phyloP scores from a whole-genome alignment of 2,329 filamentous ascomycete genomes.

The Colletotrichum shisoi region DNA sequence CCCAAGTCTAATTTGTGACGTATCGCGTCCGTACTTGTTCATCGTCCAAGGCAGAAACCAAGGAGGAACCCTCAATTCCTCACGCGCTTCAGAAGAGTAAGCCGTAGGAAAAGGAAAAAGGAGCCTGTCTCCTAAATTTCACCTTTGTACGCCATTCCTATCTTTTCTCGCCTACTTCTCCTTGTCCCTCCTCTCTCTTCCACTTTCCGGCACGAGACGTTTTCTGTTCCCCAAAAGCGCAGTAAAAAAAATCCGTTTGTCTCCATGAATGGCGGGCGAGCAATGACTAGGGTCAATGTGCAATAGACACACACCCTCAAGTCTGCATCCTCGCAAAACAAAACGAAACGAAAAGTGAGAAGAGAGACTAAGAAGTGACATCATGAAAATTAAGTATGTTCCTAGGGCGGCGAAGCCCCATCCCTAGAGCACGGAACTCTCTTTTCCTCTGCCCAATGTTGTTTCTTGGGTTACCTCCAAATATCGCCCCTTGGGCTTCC shows the following conservation, averaged over 20 bases:
- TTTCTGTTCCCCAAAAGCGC: constrained; percentile 18
- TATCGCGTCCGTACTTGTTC: constrained; percentile 38
- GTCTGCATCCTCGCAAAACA: constrained; percentile 21
- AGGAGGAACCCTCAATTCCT: constrained; percentile 25
- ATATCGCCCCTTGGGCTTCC: constrained; percentile 17
- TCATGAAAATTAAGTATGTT: constrained; percentile 40
- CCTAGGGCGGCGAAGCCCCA: constrained; percentile 32
- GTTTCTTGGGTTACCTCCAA: constrained; percentile 23
- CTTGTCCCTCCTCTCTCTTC: constrained; percentile 11
- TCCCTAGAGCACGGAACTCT: constrained; percentile 25
- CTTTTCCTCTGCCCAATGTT: constrained; percentile 30
- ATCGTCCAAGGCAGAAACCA: constrained; percentile 38
- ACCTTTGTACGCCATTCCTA: constrained; percentile 29
- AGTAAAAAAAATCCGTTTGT: not conserved
- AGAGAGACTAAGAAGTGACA: constrained; percentile 30
- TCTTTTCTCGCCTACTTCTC: constrained; percentile 10
- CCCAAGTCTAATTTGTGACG: constrained; percentile 34
- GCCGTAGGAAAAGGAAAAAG: constrained; percentile 22
- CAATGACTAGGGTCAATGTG: not conserved
- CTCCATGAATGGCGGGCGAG: constrained; percentile 15
- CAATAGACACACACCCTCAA: constrained; percentile 1
- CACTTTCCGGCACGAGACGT: constrained; percentile 17
- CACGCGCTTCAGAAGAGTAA: constrained; percentile 6
- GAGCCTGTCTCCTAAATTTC: constrained; percentile 30
- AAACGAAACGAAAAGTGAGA: constrained; percentile 3